A percentile compares a stretch with the other conserved stretches of the same genome.
These are phyloP conservation scores for Diaporthe vexans DNA, from an alignment of 2,329 filamentous ascomycete species.

Conservation along the genomic window DNA sequence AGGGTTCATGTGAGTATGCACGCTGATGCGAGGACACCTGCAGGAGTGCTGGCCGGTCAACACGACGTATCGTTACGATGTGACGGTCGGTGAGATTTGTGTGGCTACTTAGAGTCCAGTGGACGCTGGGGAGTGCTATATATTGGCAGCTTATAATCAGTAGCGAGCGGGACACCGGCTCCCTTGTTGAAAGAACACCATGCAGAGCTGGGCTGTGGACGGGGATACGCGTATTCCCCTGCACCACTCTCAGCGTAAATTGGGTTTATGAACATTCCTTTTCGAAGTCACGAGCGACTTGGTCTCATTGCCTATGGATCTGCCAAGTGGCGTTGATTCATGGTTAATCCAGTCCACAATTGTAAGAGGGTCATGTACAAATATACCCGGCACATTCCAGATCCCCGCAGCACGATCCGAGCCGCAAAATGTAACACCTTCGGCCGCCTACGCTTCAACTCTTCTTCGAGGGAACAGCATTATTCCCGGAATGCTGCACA, in stretches of 20 bases:
- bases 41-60: too few relatives aligned
- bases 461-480: not conserved
- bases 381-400: not conserved
- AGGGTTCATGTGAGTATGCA: constrained; percentile 19
- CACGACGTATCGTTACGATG: too few relatives aligned
- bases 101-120: not conserved
- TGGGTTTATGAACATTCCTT: not conserved
- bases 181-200: not conserved
- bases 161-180: not conserved
- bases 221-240: not conserved
- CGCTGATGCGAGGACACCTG: not conserved
- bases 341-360: not conserved
- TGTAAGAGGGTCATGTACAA: not conserved
- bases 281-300: not conserved
- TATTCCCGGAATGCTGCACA: not conserved
- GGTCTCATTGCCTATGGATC: not conserved
- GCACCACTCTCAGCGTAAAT: too few relatives aligned
- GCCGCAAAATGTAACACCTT: too few relatives aligned
- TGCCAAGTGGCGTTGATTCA: not conserved
- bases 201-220: not conserved
- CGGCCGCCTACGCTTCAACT: not conserved
- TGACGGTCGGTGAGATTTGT: not conserved
- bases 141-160: too few relatives aligned
- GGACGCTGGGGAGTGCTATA: not conserved
- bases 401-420: not conserved